These are phyloP conservation scores for Sporisorium graminicola DNA, from an alignment of 1,284 basidiomycete species.

Conservation along the genomic window DNA sequence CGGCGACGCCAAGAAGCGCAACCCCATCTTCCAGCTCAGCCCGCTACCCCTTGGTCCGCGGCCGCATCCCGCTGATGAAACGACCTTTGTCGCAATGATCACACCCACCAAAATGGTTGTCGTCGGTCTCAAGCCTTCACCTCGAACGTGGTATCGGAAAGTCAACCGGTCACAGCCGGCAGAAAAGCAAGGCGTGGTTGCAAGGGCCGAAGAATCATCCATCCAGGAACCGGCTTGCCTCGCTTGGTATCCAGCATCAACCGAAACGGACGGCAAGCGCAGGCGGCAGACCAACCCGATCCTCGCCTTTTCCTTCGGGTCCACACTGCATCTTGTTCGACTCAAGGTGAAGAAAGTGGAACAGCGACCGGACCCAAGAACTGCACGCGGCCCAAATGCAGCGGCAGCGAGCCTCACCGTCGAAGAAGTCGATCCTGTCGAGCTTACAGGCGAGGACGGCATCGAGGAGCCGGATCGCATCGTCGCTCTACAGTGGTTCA, in stretches of 20 bases:
- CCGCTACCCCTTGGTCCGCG: constrained; percentile 85
- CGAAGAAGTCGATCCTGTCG: constrained; percentile 45
- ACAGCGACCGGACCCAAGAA: constrained; percentile 14
- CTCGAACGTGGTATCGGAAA: constrained; percentile 83
- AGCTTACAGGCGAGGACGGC: constrained; percentile 38
- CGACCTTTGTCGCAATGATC: constrained; percentile 86
- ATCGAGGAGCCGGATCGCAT: constrained; percentile 68
- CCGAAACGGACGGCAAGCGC: constrained; percentile 38
- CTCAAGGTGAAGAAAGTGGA: constrained; percentile 42
- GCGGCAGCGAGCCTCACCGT: constrained; percentile 3
- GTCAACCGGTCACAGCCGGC: constrained; percentile 13
- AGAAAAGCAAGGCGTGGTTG: constrained; percentile 17
- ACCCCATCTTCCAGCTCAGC: constrained; percentile 80
- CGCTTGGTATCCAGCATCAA: constrained; percentile 63
- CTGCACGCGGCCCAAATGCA: not conserved
- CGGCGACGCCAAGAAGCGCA: constrained; percentile 29
- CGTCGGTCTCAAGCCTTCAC: constrained; percentile 89
- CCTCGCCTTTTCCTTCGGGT: constrained; percentile 62
- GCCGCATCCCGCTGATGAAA: constrained; percentile 83
- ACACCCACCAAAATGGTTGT: constrained; percentile 91
- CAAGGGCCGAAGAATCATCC: not conserved
- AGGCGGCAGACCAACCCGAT: constrained; percentile 51
- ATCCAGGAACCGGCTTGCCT: constrained; percentile 37
- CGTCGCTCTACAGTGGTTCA: constrained; percentile 72
- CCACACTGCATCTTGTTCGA: constrained; percentile 48